Base-by-base conservation (phyloP, 768 basidiomycete genomes). In the Lentinula sp. region DNA sequence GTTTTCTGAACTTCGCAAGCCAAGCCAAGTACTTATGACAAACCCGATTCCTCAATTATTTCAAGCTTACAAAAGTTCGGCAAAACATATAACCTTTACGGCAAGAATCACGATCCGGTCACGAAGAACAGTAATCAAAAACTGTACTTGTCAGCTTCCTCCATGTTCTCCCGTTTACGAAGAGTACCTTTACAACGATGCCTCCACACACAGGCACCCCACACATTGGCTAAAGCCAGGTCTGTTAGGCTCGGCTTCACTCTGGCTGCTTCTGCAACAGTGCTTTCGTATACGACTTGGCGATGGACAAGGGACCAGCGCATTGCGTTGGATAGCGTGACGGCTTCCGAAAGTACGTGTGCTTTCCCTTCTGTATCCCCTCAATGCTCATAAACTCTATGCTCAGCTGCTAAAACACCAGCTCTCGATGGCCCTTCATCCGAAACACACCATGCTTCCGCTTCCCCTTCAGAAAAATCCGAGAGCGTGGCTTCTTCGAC, bases 251-350 rank as follows among this genome's bases (percentile, higher is more conserved):
- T 73, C 10, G 65, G 68, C 61, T 65, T 77, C 62, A 73, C 73
- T 23, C 65, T 84, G 1, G 80, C 79, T 31, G 78, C 73, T 59
- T 80, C 84, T 18, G 74, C 72, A 2, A 75, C 77, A 3, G 69
- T 78, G 23, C 76, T 77, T 56, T 71, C 80, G 15, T 84, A 80
- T 66, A 58, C 83, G 63, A 71, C 80, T 58, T 85, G 79, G 79
- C 77, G 75, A 63, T 70, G 80, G 71, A 70, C 71, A 57, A 73
- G 76, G 18, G 72, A 74, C 57, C 73, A 76, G 66, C 71, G 71
- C 61, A 78, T 84, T 65, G 76, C 78, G 35, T 68, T 84, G 61
- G 85, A 86, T 63, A 76, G 76, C 64, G 67, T 73, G 65, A 65
- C 62, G 60, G 57, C 42, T 59, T 50, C 68, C 63, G 64, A 67